These are phyloP conservation scores for Puccinellia tenuiflora DNA, from an alignment of 176 grass and related monocot genomes.

Conservation along the genomic window DNA sequence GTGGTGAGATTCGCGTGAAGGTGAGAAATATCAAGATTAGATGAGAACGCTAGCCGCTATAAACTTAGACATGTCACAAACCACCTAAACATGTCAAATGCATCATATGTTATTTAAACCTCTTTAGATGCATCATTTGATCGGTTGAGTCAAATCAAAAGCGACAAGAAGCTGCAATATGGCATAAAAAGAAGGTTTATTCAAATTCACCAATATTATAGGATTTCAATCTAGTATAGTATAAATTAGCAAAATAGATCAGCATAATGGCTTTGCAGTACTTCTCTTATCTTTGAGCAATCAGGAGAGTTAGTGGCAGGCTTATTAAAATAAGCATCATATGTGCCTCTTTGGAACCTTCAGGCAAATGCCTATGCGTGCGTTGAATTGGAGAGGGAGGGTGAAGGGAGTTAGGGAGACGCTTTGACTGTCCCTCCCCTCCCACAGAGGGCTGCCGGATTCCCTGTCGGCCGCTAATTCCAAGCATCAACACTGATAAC, in stretches of 20 bases:
- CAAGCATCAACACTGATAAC: slow-evolving; percentile 28
- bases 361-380: slow-evolving; percentile 33
- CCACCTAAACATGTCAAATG: neutral
- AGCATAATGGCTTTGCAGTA: neutral
- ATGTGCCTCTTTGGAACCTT: slow-evolving; percentile 24
- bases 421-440: slow-evolving; percentile 31
- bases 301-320: neutral
- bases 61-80: neutral
- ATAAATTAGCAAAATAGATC: neutral
- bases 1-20: too few species aligned
- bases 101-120: neutral
- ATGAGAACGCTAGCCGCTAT: neutral
- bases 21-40: too few species aligned
- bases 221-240: neutral
- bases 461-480: slow-evolving; percentile 53
- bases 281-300: slow-evolving; percentile 10
- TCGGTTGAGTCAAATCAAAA: neutral
- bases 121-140: neutral
- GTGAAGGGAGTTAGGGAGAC: slow-evolving; percentile 10
- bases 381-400: slow-evolving; percentile 11
- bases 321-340: slow-evolving; percentile 18
- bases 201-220: neutral
- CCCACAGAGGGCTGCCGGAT: slow-evolving; percentile 32
- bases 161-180: too few species aligned
- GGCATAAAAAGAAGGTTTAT: neutral